These are phyloP conservation scores for Funneliformis geosporum DNA, from an alignment of 192 early-diverging fungal genomes.

Conservation along the genomic window DNA sequence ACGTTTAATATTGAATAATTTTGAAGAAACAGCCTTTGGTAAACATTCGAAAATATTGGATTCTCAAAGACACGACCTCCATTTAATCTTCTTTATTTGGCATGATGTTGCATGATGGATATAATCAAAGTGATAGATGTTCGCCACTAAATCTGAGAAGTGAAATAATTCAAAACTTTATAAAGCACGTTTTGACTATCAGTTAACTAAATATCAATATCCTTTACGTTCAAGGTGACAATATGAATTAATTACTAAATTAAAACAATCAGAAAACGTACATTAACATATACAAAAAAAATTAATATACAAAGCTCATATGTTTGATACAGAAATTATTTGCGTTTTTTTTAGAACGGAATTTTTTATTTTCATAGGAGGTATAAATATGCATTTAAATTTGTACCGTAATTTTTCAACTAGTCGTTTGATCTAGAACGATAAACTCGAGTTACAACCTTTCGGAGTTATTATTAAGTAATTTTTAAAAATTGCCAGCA, in stretches of 20 bases:
- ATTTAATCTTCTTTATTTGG: conserved; percentile 19
- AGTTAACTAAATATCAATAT: conserved; percentile 11
- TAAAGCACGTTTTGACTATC: background rate
- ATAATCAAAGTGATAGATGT: conserved; percentile 1
- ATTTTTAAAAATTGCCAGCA: too few species aligned
- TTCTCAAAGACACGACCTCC: background rate
- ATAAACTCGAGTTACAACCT: too few species aligned
- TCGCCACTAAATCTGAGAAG: conserved; percentile 10
- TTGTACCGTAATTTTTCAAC: too few species aligned
- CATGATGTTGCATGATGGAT: background rate
- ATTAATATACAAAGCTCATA: too few species aligned
- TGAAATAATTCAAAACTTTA: conserved; percentile 16
- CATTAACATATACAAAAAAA: too few species aligned
- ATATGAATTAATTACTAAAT: conserved; percentile 19
- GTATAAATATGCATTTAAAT: too few species aligned
- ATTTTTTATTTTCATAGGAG: too few species aligned
- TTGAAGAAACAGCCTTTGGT: background rate
- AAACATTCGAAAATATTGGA: background rate
- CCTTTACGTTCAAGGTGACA: background rate
- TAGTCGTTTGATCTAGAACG: too few species aligned
- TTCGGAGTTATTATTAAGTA: too few species aligned
- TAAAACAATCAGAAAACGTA: too few species aligned
- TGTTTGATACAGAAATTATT: too few species aligned
- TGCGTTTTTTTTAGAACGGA: too few species aligned
- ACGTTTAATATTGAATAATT: conserved; percentile 10